Percentiles rank a stretch among this genome's conserved stretches.
Conservation (phyloP, 2,329 filamentous ascomycete species). For the Colletotrichum melonis region DNA sequence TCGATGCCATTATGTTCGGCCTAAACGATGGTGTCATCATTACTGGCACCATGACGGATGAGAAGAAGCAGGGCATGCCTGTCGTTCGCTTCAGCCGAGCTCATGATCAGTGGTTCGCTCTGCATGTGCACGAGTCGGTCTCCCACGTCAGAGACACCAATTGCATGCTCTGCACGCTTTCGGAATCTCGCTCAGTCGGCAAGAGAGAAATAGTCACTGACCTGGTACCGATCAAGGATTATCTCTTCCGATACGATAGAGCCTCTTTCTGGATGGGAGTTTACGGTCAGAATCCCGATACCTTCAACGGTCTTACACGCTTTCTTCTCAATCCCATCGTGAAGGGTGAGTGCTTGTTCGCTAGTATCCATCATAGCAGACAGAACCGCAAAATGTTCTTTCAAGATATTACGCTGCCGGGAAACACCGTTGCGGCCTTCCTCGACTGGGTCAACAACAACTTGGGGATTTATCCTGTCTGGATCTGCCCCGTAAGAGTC, state of each 20-base stretch:
- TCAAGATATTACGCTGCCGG: constrained; percentile 72
- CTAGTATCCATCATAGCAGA: constrained; percentile 69
- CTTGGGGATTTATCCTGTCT: constrained; percentile 43
- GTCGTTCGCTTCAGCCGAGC: constrained; percentile 59
- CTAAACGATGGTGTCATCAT: constrained; percentile 56
- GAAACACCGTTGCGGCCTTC: constrained; percentile 51
- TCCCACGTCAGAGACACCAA: background rate
- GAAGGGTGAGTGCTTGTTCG: constrained; percentile 71
- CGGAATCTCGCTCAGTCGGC: background rate
- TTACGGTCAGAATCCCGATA: constrained; percentile 67
- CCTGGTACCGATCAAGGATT: constrained; percentile 52
- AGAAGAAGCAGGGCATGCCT: background rate
- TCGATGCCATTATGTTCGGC: constrained; percentile 69
- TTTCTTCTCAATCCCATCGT: constrained; percentile 70
- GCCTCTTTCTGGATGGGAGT: constrained; percentile 74
- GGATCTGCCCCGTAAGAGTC: constrained; percentile 42
- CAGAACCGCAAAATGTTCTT: constrained; percentile 68
- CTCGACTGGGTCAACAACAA: constrained; percentile 43
- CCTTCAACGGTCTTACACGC: constrained; percentile 68
- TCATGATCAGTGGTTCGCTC: constrained; percentile 73
- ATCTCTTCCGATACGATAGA: constrained; percentile 72
- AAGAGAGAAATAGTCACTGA: constrained; percentile 26
- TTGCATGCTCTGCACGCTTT: constrained; percentile 6
- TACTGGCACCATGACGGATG: constrained; percentile 58
- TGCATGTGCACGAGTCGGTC: constrained; percentile 61